Evolutionary conservation across 2,329 filamentous ascomycete genomes (phyloP).

Genomic region (Fusarium virguliforme): DNA sequence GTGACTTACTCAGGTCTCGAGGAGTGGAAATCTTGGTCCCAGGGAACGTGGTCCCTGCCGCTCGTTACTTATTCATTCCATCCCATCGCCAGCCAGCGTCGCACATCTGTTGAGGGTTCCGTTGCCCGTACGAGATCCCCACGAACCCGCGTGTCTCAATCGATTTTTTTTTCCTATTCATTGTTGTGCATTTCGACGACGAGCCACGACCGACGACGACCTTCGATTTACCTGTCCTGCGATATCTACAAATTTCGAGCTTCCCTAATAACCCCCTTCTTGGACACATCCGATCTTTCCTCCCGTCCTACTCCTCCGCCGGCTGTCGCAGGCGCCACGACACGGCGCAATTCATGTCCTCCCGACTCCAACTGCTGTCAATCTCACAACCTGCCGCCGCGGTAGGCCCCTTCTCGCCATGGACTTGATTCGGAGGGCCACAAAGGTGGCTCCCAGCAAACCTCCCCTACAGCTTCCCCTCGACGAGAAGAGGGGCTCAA

Average conservation of each 20-base stretch:
- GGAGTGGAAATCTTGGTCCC: conserved; percentile 40
- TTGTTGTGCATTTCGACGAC: conserved; percentile 33
- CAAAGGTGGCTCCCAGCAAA: conserved; percentile 64
- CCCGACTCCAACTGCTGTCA: conserved; percentile 52
- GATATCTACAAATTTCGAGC: conserved; percentile 26
- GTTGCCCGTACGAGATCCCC: conserved; percentile 34
- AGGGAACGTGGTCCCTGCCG: conserved; percentile 52
- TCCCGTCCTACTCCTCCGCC: conserved; percentile 38
- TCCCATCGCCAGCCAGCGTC: conserved; percentile 19
- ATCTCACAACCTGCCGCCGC: conserved; percentile 60
- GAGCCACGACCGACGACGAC: conserved; percentile 40
- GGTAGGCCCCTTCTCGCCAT: conserved; percentile 59
- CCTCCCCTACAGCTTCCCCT: conserved; percentile 62
- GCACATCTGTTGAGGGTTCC: conserved; percentile 11
- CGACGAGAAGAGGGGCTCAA: conserved; percentile 66
- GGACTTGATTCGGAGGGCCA: conserved; percentile 73
- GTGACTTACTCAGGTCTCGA: conserved; percentile 35
- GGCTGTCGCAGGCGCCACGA: conserved; percentile 47
- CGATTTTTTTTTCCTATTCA: conserved; percentile 1
- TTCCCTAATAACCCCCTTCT: conserved; percentile 24
- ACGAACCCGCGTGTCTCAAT: conserved; percentile 21
- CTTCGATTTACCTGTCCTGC: conserved; percentile 28
- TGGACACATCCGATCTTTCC: conserved; percentile 26
- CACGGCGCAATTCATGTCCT: conserved; percentile 51
- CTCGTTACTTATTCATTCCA: conserved; percentile 50